Base-by-base conservation (phyloP, 306 rosid genomes). In the Fagus sylvatica region DNA sequence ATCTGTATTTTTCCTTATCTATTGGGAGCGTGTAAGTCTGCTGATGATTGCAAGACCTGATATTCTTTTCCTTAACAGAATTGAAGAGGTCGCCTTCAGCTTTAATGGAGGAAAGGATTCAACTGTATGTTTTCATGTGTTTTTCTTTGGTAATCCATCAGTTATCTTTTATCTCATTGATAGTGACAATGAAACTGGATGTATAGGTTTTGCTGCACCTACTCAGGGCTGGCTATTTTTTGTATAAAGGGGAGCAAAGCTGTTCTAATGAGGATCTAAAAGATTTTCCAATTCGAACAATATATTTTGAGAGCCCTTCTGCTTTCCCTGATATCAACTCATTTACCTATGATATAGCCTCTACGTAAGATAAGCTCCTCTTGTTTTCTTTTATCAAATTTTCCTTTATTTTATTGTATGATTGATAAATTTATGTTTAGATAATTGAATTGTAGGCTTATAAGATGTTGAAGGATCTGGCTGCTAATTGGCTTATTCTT, bases 21-120 rank as follows among this genome's bases (percentile, higher is more conserved):
- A 56, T 7, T 55, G 62, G 51, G 10, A 70, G 40, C 56, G 60
- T 78, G 83, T 64, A 57, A 80, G 72, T 66, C 42, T 59, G 56
- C 78, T 73, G 53, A 53, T 80, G 67, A 59, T 30, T 36, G 48
- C 36, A 37, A 79, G 17, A 41, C 49, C 76, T 75, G 54, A 78
- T 64, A 60, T 32, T 55, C 54, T 85, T 86, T 78, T 80, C 57
- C 51, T 79, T 71, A 67, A 70, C 96, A 92, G 97, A 6, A 87
- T 88, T 69, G 92, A 94, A 76, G 98, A 94, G 87, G 93, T 90
- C 65, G 90, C 97, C n/a, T 92, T 94, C 80, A 90, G 98, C 85
- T 92, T 94, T 86, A 94, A 94, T 78, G 98, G 97, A 36, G 98
- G 98, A 81, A 94, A 94, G 87, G 98, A 94, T 88, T 92, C 98